Evolutionary conservation across 2,329 filamentous ascomycete genomes (phyloP), one percentile per base, ranked within the genome.

Genomic region (Cercospora citrullina): DNA sequence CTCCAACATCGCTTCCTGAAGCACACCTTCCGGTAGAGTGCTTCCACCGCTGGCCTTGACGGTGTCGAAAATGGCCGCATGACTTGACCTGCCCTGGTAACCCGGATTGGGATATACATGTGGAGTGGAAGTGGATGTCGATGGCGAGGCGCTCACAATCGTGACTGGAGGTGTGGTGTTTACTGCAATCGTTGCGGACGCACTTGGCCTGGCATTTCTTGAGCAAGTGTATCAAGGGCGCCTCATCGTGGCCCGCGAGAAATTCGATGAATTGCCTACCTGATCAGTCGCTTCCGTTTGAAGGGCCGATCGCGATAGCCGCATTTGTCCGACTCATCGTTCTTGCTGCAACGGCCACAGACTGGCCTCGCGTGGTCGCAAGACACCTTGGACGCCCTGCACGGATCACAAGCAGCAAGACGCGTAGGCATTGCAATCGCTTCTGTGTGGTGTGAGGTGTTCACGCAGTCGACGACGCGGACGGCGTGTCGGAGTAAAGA

Each of bases 41-140:
- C 28, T 61, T 4, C 53, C 66, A 21, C 66, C 64, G 30, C 68
- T 74, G n/a, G 73, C 68, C 16, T 68, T 70, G 9, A 78, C 69
- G 18, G 78, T 74, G 36, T 76, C 72, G 68, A 79, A 78, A 18
- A 79, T 74, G 14, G 76, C 71, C 8, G 74, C 72, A 62, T 77
- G 74, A 64, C 76, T 78, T 5, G 76, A 77, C 2, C 71, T 71
- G 23, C 77, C 77, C 8, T 77, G 71, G 51, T 75, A 79, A 4
- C 77, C 77, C 23, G 77, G 77, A 67, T 79, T 79, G 0, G 77
- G 77, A 69, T 78, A 78, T 6, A 70, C 72, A 33, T 72, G 70
- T 16, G 55, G 33, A n/a, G 65, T 65, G 48, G 62, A 36, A 63
- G 48, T 65, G 30, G 53, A 48, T 36, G 64, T 65, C 8, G 69